phyloP scores from a whole-genome alignment of 495 filamentous ascomycete genomes.

The Penicillium turbatum region DNA sequence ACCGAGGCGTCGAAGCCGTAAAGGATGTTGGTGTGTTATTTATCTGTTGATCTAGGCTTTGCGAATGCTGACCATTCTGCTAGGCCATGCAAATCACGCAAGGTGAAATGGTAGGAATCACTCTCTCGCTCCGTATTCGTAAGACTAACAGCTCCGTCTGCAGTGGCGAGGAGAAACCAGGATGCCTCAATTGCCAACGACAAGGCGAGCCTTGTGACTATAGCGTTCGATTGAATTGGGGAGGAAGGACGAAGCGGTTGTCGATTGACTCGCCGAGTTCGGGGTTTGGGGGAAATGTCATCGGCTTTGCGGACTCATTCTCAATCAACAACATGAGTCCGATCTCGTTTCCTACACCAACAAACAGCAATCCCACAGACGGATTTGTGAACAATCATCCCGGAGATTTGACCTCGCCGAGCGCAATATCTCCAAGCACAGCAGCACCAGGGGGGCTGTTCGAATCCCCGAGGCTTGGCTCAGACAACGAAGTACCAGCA shows the following conservation, averaged over 20 bases:
- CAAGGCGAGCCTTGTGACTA: slow-evolving; percentile 80
- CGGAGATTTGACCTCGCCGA: slow-evolving; percentile 13
- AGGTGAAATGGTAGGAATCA: slow-evolving; percentile 68
- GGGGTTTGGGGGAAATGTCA: slow-evolving; percentile 21
- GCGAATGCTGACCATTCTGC: slow-evolving; percentile 4
- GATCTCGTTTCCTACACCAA: slow-evolving; percentile 10
- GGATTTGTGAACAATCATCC: slow-evolving; percentile 15
- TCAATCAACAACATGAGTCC: slow-evolving; percentile 8
- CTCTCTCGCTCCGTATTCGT: not conserved
- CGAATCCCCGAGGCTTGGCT: slow-evolving; percentile 26
- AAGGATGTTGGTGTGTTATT: slow-evolving; percentile 76
- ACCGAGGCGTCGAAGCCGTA: slow-evolving; percentile 70
- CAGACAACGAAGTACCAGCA: slow-evolving; percentile 18
- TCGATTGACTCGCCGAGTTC: slow-evolving; percentile 37
- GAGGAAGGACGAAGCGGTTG: slow-evolving; percentile 54
- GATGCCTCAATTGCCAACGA: slow-evolving; percentile 71
- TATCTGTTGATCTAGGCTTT: not conserved
- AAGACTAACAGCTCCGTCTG: slow-evolving; percentile 3
- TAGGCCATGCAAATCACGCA: slow-evolving; percentile 81
- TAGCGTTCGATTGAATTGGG: slow-evolving; percentile 81
- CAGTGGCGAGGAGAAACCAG: slow-evolving; percentile 71
- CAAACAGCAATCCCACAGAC: slow-evolving; percentile 13
- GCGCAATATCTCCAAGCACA: slow-evolving; percentile 18
- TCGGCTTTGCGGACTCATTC: slow-evolving; percentile 18
- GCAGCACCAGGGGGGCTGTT: slow-evolving; percentile 17